These are phyloP conservation scores for Nymphaea thermarum DNA, from an alignment of 164 flowering plant genomes.

Conservation along the genomic window DNA sequence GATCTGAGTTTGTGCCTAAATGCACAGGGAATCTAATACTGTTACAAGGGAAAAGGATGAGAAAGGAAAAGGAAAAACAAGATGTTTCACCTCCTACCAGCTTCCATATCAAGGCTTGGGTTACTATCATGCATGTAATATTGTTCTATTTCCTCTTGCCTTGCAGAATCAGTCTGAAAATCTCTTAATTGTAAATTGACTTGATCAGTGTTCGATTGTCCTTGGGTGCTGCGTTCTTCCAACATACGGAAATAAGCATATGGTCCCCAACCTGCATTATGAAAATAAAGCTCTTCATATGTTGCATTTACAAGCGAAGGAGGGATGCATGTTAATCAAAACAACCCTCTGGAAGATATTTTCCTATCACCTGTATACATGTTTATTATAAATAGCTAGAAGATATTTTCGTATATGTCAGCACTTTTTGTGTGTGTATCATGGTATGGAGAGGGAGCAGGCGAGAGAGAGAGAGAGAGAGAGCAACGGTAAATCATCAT, in stretches of 20 bases:
- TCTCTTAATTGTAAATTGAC: constrained; percentile 21
- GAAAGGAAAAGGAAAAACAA: not conserved
- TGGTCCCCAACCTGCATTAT: constrained; percentile 18
- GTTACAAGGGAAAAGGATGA: not conserved
- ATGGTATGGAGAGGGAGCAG: too few species aligned
- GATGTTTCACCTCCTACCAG: constrained; percentile 14
- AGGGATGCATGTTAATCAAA: not conserved
- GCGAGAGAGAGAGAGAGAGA: too few species aligned
- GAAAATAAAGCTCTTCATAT: not conserved
- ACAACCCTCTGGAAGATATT: not conserved
- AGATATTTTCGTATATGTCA: not conserved
- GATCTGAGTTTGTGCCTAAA: not conserved
- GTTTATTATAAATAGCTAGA: not conserved
- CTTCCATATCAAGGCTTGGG: constrained; percentile 22
- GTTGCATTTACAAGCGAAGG: not conserved
- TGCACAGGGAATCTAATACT: not conserved
- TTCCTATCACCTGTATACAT: not conserved
- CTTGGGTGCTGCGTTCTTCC: constrained; percentile 25
- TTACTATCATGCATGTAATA: constrained; percentile 7
- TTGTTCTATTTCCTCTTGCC: constrained; percentile 2
- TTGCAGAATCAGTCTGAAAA: constrained; percentile 19
- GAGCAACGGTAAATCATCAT: not conserved
- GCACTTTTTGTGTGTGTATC: too few species aligned
- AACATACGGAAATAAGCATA: constrained; percentile 30
- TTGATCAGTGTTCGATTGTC: constrained; percentile 10